Evolutionary conservation across 169 alveolate genomes (phyloP).

Genomic region (Plasmodium vivax): DNA sequence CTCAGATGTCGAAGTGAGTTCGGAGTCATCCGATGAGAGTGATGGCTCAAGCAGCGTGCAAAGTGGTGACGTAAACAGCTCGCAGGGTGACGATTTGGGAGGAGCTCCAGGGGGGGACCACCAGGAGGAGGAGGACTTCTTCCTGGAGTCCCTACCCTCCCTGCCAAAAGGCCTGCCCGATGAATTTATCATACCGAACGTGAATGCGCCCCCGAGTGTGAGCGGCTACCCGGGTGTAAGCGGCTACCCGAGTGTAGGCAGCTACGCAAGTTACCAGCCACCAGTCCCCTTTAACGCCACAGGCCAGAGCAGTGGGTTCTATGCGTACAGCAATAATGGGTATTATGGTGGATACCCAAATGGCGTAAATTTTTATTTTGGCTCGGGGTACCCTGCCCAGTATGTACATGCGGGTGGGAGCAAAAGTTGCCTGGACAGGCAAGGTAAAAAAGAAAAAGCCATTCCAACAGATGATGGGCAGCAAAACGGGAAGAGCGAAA

Average conservation of each 20-base stretch:
- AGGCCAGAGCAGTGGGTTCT: background rate
- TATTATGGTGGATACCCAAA: background rate
- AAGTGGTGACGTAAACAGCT: background rate
- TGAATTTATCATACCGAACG: background rate
- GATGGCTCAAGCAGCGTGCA: background rate
- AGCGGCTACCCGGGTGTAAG: background rate
- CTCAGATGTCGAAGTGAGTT: background rate
- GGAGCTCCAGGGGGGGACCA: background rate
- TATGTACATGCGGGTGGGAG: background rate
- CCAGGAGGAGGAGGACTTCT: conserved; percentile 16
- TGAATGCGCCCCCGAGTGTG: background rate
- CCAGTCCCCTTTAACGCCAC: background rate
- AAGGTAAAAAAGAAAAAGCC: background rate
- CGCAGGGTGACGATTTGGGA: background rate
- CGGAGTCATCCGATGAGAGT: background rate
- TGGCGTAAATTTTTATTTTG: background rate
- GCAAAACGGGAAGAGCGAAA: background rate
- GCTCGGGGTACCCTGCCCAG: background rate
- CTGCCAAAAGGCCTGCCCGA: conserved; percentile 57
- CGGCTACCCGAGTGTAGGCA: background rate
- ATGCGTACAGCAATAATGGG: background rate
- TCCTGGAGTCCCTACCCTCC: conserved; percentile 64
- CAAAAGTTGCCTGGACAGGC: background rate
- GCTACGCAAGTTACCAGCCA: background rate
- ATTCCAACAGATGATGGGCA: background rate